These are phyloP conservation scores for Leccinum olivaceopallidum DNA, from an alignment of 768 basidiomycete species.

Conservation along the genomic window DNA sequence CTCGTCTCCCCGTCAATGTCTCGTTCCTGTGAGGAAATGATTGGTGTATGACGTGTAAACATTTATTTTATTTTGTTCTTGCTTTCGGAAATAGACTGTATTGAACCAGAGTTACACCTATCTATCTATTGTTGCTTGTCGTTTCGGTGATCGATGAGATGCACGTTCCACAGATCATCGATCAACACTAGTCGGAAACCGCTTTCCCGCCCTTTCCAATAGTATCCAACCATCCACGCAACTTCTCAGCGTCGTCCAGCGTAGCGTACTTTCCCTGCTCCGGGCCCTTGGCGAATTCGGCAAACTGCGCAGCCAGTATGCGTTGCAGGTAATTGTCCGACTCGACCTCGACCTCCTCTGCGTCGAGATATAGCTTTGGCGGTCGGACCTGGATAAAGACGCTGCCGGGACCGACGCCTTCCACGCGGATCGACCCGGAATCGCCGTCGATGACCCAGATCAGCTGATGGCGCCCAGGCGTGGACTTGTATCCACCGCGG, in stretches of 20 bases:
- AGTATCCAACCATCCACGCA: slow-evolving; percentile 1
- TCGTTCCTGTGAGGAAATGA: background rate
- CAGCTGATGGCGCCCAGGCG: slow-evolving; percentile 9
- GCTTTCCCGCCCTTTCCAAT: background rate
- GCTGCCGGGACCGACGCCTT: background rate
- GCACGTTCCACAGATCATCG: background rate
- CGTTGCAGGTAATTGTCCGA: background rate
- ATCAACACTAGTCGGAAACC: background rate
- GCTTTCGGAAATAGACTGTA: background rate
- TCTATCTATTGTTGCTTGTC: background rate
- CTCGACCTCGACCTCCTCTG: slow-evolving; percentile 3
- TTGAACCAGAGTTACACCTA: background rate
- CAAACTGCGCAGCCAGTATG: slow-evolving; percentile 4
- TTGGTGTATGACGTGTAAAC: background rate
- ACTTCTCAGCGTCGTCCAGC: slow-evolving; percentile 13
- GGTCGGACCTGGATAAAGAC: slow-evolving; percentile 2
- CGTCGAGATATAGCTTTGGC: slow-evolving; percentile 12
- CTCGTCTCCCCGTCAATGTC: slow-evolving; percentile 4
- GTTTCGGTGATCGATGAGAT: background rate
- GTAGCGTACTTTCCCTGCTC: slow-evolving; percentile 8
- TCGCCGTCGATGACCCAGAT: slow-evolving; percentile 15
- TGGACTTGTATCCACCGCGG: slow-evolving; percentile 10
- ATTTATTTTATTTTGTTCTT: background rate
- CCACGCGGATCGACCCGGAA: slow-evolving; percentile 9
- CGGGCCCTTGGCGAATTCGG: slow-evolving; percentile 12